Base-by-base conservation (phyloP, 2,329 filamentous ascomycete species). In the Fusarium pilosicola region DNA sequence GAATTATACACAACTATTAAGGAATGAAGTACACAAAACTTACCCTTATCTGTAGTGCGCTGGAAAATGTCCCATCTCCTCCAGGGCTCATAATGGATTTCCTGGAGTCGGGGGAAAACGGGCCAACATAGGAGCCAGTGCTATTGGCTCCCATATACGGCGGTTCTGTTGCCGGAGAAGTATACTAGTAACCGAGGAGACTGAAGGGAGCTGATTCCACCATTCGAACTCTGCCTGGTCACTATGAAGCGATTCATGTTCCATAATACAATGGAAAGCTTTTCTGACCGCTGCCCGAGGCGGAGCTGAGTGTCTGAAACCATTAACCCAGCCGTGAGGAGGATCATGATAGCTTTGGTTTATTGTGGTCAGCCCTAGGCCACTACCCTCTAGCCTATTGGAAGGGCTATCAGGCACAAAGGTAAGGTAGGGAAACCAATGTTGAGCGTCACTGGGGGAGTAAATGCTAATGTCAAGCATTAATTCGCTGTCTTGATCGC, bases 11-110 rank as follows among this genome's bases (percentile, higher is more conserved):
- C 45, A 30, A 30, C 14, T 12, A 48, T n/a, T 5, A n/a, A 24
- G 17, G 7, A 51, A 14, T 34, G 15, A 34, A 34, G 3, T 4
- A 8, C 11, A 34, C 18, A 34, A 34, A 34, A 24, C 48, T 34
- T 34, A 51, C 46, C 28, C 11, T 24, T 24, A 51, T 51, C 46
- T 51, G 30, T 34, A 51, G 3, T 17, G 3, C 7, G 30, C 30
- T 51, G 48, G 12, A 18, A 24, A 24, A 6, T 3, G 30, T 5
- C 22, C 76, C 78, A 82, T 73, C 82, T 79, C 68, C 78, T 81
- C 81, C 82, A 83, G 62, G 81, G 81, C 74, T 83, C 80, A 71
- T 81, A 83, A 67, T 80, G 74, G 64, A 84, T 64, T 73, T 83
- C 78, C 71, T 78, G 73, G 62, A 83, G 76, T 68, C 76, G 77